phyloP scores from a whole-genome alignment of 2,329 filamentous ascomycete genomes.

The Aspergillus sp. region DNA sequence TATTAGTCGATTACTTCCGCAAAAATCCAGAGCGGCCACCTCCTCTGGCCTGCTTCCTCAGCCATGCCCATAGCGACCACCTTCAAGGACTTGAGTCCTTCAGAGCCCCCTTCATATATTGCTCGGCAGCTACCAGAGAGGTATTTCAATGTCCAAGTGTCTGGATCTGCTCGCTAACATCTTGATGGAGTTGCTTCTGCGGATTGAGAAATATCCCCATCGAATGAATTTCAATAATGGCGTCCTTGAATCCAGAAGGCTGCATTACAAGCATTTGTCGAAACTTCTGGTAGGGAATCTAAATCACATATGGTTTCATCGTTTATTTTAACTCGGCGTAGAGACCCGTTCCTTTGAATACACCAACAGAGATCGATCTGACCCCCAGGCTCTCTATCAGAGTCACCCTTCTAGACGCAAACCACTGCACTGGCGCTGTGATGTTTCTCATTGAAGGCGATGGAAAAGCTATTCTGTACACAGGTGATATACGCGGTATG shows the following conservation, averaged over 20 bases:
- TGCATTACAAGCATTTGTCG: slow-evolving; percentile 74
- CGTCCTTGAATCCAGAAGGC: slow-evolving; percentile 70
- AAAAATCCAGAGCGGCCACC: slow-evolving; percentile 53
- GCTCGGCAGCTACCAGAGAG: slow-evolving; percentile 77
- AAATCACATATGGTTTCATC: too few species aligned
- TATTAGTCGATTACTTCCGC: slow-evolving; percentile 77
- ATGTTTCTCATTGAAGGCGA: slow-evolving; percentile 87
- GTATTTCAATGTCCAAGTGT: slow-evolving; percentile 31
- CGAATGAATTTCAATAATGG: slow-evolving; percentile 79
- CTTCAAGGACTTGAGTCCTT: slow-evolving; percentile 75
- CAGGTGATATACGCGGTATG: slow-evolving; percentile 74
- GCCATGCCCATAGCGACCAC: slow-evolving; percentile 91
- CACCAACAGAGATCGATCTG: slow-evolving; percentile 74
- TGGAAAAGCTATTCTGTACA: slow-evolving; percentile 76
- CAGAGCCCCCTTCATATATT: slow-evolving; percentile 82
- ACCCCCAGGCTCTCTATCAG: slow-evolving; percentile 66
- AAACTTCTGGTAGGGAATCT: slow-evolving; percentile 60
- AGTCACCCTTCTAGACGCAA: slow-evolving; percentile 85
- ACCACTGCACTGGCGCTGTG: slow-evolving; percentile 85
- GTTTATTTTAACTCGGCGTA: slow-evolving; percentile 27
- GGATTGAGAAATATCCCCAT: slow-evolving; percentile 74
- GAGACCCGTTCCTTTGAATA: slow-evolving; percentile 80
- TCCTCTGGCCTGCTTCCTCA: slow-evolving; percentile 82
- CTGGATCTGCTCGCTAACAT: background rate
- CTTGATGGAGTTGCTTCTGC: slow-evolving; percentile 62